phyloP scores from a whole-genome alignment of 371 early-diverging fungal genomes.

The Sporodiniella umbellata region DNA sequence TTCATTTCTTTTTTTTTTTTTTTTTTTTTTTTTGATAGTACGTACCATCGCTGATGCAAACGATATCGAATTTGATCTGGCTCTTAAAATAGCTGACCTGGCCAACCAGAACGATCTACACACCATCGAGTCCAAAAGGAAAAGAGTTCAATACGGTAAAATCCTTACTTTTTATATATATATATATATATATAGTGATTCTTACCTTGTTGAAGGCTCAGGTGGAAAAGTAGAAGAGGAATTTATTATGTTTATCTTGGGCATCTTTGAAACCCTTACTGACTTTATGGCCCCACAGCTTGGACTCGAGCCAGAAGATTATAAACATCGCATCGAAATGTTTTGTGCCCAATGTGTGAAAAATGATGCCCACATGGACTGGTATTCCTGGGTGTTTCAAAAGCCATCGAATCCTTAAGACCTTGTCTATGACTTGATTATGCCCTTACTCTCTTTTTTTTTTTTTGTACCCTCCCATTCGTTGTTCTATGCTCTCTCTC shows the following conservation, averaged over 20 bases:
- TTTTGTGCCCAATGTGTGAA: constrained; percentile 40
- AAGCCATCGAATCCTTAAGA: not conserved
- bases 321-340: constrained; percentile 35
- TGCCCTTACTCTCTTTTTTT: no score
- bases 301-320: constrained; percentile 33
- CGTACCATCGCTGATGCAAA: constrained; percentile 12
- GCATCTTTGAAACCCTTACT: constrained; percentile 12
- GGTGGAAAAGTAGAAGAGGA: constrained; percentile 28
- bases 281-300: constrained; percentile 20
- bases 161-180: not conserved
- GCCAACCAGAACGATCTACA: constrained; percentile 19
- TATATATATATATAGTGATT: not conserved
- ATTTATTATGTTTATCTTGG: constrained; percentile 20
- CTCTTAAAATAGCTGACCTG: constrained; percentile 16
- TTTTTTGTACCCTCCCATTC: no score
- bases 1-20: not conserved
- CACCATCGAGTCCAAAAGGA: constrained; percentile 22
- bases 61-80: constrained; percentile 24
- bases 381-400: constrained; percentile 21
- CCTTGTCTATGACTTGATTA: no score
- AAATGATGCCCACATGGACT: constrained; percentile 22
- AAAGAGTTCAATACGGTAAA: constrained; percentile 28
- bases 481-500: no score
- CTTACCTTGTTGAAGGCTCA: constrained; percentile 12
- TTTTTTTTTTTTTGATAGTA: constrained; percentile 11